Percentiles rank a stretch among this genome's conserved stretches.
Conservation (phyloP, 768 basidiomycete species). For the Clathrus columnatus region DNA sequence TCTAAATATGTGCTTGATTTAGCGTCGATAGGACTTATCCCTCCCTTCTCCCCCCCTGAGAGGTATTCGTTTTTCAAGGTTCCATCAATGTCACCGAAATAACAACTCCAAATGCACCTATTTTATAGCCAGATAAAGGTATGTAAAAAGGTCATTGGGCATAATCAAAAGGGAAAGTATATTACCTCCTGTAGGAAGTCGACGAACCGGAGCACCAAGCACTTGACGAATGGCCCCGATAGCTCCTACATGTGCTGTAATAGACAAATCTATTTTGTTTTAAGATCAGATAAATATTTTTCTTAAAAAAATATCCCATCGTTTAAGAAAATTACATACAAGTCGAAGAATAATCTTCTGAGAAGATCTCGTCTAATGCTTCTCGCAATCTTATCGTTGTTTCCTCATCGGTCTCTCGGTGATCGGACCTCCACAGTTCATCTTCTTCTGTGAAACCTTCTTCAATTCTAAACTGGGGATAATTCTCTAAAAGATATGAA, state of each 20-base stretch:
- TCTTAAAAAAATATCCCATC: background rate
- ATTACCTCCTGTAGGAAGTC: conserved; percentile 55
- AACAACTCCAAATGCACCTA: conserved; percentile 6
- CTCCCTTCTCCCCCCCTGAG: too few relatives aligned
- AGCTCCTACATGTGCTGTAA: conserved; percentile 59
- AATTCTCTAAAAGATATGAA: conserved; percentile 39
- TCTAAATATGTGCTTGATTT: background rate
- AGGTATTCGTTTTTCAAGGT: background rate
- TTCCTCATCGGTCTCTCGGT: conserved; percentile 44
- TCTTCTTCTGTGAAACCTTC: conserved; percentile 54
- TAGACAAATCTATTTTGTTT: conserved; percentile 44
- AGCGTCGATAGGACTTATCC: background rate
- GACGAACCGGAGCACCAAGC: conserved; percentile 35
- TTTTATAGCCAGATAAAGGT: too few relatives aligned
- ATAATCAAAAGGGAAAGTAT: background rate
- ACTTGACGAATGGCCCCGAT: conserved; percentile 47
- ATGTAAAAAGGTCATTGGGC: too few relatives aligned
- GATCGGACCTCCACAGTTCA: conserved; percentile 44
- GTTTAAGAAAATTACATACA: conserved; percentile 32
- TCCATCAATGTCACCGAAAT: background rate
- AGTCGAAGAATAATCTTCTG: conserved; percentile 29
- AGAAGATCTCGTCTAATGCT: conserved; percentile 51
- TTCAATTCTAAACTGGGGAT: conserved; percentile 49
- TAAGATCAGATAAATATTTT: background rate
- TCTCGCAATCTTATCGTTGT: conserved; percentile 37